Conservation (phyloP, 2,329 filamentous ascomycete genomes). For the Cyclaneusma minus region DNA sequence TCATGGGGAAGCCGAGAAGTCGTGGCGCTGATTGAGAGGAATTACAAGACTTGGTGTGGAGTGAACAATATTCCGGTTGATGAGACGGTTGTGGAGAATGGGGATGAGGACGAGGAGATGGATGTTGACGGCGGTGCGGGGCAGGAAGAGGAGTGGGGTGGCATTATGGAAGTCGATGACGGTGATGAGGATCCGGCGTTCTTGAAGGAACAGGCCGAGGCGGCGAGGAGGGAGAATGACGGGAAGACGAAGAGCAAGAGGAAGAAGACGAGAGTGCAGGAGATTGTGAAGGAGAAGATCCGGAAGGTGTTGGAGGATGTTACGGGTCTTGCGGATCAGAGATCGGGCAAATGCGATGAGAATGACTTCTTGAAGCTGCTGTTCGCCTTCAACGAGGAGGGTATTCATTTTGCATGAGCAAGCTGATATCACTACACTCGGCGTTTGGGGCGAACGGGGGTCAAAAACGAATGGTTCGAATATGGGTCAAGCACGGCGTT, state of each 20-base stretch:
- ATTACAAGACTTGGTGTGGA: slow-evolving; percentile 82
- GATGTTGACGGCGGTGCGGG: slow-evolving; percentile 29
- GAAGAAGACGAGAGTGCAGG: slow-evolving; percentile 64
- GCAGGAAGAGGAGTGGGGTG: slow-evolving; percentile 32
- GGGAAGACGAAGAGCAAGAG: slow-evolving; percentile 52
- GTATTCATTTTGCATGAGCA: slow-evolving; percentile 71
- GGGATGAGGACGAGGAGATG: slow-evolving; percentile 28
- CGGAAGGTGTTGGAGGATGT: slow-evolving; percentile 68
- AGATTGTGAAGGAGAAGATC: slow-evolving; percentile 77
- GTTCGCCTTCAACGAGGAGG: slow-evolving; percentile 74
- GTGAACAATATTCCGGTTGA: slow-evolving; percentile 70
- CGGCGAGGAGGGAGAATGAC: slow-evolving; percentile 20
- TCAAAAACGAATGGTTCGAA: no score
- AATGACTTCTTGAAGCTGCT: slow-evolving; percentile 78
- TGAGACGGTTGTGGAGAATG: slow-evolving; percentile 35
- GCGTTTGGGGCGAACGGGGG: no score
- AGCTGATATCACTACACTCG: no score
- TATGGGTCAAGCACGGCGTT: no score
- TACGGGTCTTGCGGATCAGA: slow-evolving; percentile 66
- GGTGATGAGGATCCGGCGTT: slow-evolving; percentile 68
- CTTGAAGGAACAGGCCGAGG: slow-evolving; percentile 48
- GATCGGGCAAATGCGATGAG: slow-evolving; percentile 78
- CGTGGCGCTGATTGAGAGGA: slow-evolving; percentile 67
- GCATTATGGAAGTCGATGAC: slow-evolving; percentile 33
- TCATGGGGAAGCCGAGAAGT: slow-evolving; percentile 72